Percentiles rank a stretch among this genome's conserved stretches.
Conservation (phyloP, 2,329 filamentous ascomycete species). For the Emericellopsis cladophorae region DNA sequence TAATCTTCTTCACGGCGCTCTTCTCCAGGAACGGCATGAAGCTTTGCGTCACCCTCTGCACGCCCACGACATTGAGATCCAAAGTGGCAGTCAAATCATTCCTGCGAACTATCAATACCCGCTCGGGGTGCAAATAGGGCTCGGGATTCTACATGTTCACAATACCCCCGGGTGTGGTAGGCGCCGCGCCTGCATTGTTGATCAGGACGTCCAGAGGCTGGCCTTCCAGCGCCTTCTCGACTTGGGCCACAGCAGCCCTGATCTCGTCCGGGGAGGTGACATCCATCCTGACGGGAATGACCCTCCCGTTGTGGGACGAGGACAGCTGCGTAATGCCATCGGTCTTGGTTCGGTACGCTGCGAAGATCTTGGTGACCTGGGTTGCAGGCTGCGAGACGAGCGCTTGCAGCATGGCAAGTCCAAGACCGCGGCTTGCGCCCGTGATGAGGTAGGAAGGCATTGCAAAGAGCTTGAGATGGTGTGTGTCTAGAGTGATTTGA, state of each 20-base stretch:
- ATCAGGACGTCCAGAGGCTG: conserved; percentile 2
- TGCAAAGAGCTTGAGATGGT: neutral
- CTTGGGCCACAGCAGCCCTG: neutral
- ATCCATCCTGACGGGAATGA: conserved; percentile 2
- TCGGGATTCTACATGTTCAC: neutral
- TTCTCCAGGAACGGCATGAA: conserved; percentile 24
- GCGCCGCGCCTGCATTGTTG: conserved; percentile 2
- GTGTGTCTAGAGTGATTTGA: too few species aligned
- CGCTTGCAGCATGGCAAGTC: conserved; percentile 17
- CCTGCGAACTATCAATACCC: neutral
- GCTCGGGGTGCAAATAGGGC: neutral
- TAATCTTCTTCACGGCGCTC: conserved; percentile 24
- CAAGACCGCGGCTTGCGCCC: conserved; percentile 20
- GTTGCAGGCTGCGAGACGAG: conserved; percentile 8
- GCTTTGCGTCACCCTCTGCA: conserved; percentile 12
- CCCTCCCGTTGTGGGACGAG: neutral
- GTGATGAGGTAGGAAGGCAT: conserved; percentile 24
- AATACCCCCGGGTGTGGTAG: neutral
- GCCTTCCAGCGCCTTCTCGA: conserved; percentile 1
- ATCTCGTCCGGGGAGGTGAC: neutral
- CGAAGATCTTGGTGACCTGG: conserved; percentile 2
- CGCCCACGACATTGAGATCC: conserved; percentile 3
- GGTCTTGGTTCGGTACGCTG: conserved; percentile 1
- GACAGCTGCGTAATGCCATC: conserved; percentile 1
- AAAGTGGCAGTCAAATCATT: conserved; percentile 2